phyloP scores from a whole-genome alignment of 208 protist genomes.

The Strigomonas oncopelti region DNA sequence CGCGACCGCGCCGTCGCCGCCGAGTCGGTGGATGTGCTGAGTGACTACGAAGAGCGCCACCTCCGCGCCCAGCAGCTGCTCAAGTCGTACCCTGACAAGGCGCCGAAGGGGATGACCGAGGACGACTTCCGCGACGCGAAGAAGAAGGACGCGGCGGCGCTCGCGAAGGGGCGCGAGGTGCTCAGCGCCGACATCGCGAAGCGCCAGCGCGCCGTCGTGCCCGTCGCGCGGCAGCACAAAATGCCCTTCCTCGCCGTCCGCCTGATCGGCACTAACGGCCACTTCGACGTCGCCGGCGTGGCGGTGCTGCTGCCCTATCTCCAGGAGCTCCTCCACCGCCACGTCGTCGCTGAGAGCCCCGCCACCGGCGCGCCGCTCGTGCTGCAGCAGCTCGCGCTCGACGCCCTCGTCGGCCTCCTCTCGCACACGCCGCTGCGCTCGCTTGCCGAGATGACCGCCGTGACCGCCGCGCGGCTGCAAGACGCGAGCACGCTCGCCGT shows the following conservation, averaged over 20 bases:
- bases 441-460: slow-evolving; percentile 54
- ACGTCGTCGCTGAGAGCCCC: slow-evolving; percentile 14
- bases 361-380: slow-evolving; percentile 25
- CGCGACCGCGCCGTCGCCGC: slow-evolving; percentile 75
- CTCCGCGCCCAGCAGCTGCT: slow-evolving; percentile 71
- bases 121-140: slow-evolving; percentile 85
- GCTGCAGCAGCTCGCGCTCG: slow-evolving; percentile 45
- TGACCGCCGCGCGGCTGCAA: slow-evolving; percentile 50
- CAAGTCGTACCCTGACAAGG: slow-evolving; percentile 69
- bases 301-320: slow-evolving; percentile 61
- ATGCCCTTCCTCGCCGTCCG: slow-evolving; percentile 55
- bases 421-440: slow-evolving; percentile 49
- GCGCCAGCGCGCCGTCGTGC: slow-evolving; percentile 34
- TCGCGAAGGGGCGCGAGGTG: slow-evolving; percentile 66
- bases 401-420: slow-evolving; percentile 64
- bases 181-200: slow-evolving; percentile 60
- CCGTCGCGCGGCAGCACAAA: slow-evolving; percentile 42
- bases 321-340: slow-evolving; percentile 37
- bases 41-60: slow-evolving; percentile 50
- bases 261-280: slow-evolving; percentile 60
- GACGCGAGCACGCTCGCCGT: slow-evolving; percentile 39
- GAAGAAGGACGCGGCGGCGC: slow-evolving; percentile 63
- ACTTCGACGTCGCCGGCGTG: slow-evolving; percentile 50
- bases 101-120: slow-evolving; percentile 80
- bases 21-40: slow-evolving; percentile 36